Evolutionary conservation across 2,329 filamentous ascomycete species (phyloP).

Genomic region (Pseudogymnoascus sp.): DNA sequence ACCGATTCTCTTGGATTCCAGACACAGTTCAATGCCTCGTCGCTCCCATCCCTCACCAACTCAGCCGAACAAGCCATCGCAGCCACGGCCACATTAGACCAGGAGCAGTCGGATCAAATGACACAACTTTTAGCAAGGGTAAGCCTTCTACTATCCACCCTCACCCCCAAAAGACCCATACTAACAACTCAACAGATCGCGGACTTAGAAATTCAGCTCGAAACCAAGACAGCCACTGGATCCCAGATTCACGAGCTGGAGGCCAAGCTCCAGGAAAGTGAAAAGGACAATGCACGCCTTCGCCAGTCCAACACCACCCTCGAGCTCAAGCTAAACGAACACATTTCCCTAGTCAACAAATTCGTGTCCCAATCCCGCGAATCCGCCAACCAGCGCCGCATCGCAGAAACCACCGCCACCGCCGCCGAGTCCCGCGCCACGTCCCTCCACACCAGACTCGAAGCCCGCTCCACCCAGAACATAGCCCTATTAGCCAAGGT

Average conservation of each 20-base stretch:
- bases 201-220: slow-evolving; percentile 25
- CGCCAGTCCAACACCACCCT: slow-evolving; percentile 36
- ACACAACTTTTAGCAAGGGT: slow-evolving; percentile 21
- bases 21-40: slow-evolving; percentile 2
- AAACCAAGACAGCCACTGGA: not conserved
- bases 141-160: slow-evolving; percentile 7
- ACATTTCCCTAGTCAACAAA: slow-evolving; percentile 35
- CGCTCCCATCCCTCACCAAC: not conserved
- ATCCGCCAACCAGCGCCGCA: slow-evolving; percentile 42
- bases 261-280: slow-evolving; percentile 14
- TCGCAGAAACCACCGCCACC: slow-evolving; percentile 35
- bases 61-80: not conserved
- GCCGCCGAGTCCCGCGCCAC: slow-evolving; percentile 11
- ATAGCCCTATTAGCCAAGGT: slow-evolving; percentile 22
- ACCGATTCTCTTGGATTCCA: slow-evolving; percentile 4
- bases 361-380: slow-evolving; percentile 41
- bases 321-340: slow-evolving; percentile 38
- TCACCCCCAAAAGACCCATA: not conserved
- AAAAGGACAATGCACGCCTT: slow-evolving; percentile 30
- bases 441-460: slow-evolving; percentile 16
- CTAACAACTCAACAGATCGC: slow-evolving; percentile 25
- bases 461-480: slow-evolving; percentile 16
- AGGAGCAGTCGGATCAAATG: slow-evolving; percentile 8
- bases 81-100: slow-evolving; percentile 4
- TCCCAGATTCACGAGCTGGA: slow-evolving; percentile 33